Percentiles rank a stretch among this genome's conserved stretches.
phyloP scores from a whole-genome alignment of 2,329 filamentous ascomycete genomes.

The Beauveria caledonica region DNA sequence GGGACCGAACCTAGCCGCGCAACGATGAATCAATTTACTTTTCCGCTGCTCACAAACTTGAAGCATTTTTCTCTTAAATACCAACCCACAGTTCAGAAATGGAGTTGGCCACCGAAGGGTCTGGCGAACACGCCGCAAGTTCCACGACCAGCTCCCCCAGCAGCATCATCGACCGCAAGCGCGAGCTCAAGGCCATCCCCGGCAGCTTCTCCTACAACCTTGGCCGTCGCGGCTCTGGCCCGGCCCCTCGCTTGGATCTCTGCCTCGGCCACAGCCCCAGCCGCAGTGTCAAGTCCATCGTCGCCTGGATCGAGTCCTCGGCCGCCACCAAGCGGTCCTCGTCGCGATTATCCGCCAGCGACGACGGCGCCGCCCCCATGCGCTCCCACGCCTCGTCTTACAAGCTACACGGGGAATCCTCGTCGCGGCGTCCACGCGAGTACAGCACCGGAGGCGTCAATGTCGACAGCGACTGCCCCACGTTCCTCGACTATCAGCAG shows the following conservation, averaged over 20 bases:
- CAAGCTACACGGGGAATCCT: background rate
- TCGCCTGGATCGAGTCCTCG: conserved; percentile 24
- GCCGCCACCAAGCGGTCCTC: background rate
- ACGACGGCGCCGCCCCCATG: background rate
- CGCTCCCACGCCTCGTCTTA: background rate
- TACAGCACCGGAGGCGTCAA: background rate
- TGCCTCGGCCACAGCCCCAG: background rate
- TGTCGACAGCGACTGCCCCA: conserved; percentile 25
- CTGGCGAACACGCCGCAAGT: background rate
- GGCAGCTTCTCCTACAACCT: conserved; percentile 24
- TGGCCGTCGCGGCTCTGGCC: conserved; percentile 14
- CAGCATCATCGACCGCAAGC: conserved; percentile 8
- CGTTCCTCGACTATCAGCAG: conserved; percentile 24
- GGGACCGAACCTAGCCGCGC: background rate
- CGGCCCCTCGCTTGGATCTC: background rate
- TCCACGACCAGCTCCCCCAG: background rate
- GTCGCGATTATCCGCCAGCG: background rate
- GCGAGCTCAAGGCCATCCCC: conserved; percentile 15
- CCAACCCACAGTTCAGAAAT: background rate
- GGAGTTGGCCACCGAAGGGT: background rate
- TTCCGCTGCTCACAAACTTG: background rate
- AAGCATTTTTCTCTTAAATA: background rate
- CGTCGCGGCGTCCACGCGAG: background rate
- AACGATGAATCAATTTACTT: background rate
- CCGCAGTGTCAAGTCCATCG: conserved; percentile 24